Conservation (phyloP, 2,329 filamentous ascomycete genomes). For the Phaeosphaeriaceae sp. region DNA sequence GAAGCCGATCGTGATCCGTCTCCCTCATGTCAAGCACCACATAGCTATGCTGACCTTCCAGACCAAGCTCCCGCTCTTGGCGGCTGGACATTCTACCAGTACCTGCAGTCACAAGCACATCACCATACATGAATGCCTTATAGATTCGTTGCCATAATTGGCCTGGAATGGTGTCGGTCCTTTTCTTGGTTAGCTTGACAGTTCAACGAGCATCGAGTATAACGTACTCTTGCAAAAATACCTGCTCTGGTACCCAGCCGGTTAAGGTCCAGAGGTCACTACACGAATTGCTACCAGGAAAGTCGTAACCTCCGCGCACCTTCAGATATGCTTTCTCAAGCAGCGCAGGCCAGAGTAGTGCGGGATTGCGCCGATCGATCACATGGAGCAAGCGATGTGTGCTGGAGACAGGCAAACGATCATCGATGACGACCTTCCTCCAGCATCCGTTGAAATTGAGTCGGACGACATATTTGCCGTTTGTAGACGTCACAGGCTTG, state of each 20-base stretch:
- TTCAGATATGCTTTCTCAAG: constrained; percentile 97
- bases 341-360: constrained; percentile 88
- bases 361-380: constrained; percentile 80
- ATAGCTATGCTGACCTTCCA: constrained; percentile 93
- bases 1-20: constrained; percentile 65
- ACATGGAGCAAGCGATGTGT: constrained; percentile 82
- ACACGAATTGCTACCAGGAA: constrained; percentile 95
- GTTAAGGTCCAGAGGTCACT: constrained; percentile 93
- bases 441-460: constrained; percentile 96
- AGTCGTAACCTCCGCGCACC: constrained; percentile 93
- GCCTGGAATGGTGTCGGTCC: constrained; percentile 78
- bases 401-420: constrained; percentile 80
- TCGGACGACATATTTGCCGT: constrained; percentile 89
- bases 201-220: neutral
- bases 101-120: constrained; percentile 88
- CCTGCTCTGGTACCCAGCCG: constrained; percentile 95
- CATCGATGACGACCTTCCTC: constrained; percentile 86
- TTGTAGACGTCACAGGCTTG: constrained; percentile 70
- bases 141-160: constrained; percentile 80
- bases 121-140: constrained; percentile 75
- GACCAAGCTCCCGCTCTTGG: constrained; percentile 80
- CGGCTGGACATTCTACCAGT: constrained; percentile 80
- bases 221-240: constrained; percentile 79
- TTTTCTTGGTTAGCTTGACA: constrained; percentile 38
- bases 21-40: constrained; percentile 83